These are phyloP conservation scores for Amaranthus palmeri DNA, from an alignment of 148 eudicot species.

Conservation along the genomic window DNA sequence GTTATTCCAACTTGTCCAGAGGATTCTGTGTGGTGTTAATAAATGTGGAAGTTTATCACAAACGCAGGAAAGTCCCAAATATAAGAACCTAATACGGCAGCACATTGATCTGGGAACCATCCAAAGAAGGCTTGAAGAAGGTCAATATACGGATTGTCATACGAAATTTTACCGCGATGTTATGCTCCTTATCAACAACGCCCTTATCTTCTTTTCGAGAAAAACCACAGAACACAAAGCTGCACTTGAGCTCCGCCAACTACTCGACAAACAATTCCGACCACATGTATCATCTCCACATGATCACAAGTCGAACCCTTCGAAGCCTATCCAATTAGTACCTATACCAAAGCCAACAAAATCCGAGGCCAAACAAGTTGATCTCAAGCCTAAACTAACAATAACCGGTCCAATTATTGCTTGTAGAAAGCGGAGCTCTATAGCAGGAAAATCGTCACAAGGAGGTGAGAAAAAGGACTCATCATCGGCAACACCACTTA, in stretches of 20 bases:
- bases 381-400: constrained; percentile 32
- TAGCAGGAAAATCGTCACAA: constrained; percentile 33
- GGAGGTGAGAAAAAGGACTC: constrained; percentile 33
- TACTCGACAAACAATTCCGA: constrained; percentile 27
- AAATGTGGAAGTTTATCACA: neutral
- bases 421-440: constrained; percentile 56
- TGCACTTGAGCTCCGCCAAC: constrained; percentile 44
- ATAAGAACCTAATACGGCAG: constrained; percentile 44
- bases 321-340: constrained; percentile 20
- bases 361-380: constrained; percentile 27
- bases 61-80: constrained; percentile 39
- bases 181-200: constrained; percentile 52
- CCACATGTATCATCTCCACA: neutral
- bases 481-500: neutral
- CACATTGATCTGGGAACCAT: constrained; percentile 49
- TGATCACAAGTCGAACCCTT: constrained; percentile 10
- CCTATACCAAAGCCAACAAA: constrained; percentile 19
- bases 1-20: no score
- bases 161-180: constrained; percentile 49
- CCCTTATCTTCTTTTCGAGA: constrained; percentile 39
- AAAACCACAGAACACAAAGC: constrained; percentile 39
- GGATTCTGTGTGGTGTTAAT: no score
- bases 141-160: constrained; percentile 39
- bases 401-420: constrained; percentile 34
- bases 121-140: constrained; percentile 39